phyloP scores from a whole-genome alignment of 176 grass and related monocot genomes.

The Triticum urartu region DNA sequence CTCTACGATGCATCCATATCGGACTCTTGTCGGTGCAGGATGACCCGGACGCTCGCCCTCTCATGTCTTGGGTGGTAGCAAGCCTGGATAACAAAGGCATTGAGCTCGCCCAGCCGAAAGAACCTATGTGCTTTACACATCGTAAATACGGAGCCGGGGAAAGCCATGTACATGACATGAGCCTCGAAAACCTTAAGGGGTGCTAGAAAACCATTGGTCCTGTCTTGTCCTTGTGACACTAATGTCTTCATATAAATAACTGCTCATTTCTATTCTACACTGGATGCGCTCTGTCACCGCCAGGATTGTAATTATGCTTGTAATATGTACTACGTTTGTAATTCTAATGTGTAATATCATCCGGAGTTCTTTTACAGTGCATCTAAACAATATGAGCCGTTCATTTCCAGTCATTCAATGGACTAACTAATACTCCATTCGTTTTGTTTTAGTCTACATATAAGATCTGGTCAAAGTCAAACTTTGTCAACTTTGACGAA shows the following conservation, averaged over 20 bases:
- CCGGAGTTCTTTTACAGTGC: no score
- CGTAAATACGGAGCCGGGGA: not conserved
- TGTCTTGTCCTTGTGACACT: not conserved
- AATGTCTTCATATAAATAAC: no score
- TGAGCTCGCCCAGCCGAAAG: constrained; percentile 19
- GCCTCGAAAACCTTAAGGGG: not conserved
- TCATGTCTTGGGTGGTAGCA: constrained; percentile 35
- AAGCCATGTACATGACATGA: not conserved
- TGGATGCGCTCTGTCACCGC: not conserved
- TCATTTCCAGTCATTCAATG: no score
- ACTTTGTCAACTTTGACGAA: no score
- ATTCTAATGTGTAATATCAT: not conserved
- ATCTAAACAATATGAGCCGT: no score
- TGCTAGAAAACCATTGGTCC: constrained; percentile 2
- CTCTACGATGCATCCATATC: constrained; percentile 23
- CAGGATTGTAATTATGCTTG: not conserved
- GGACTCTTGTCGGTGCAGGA: constrained; percentile 42
- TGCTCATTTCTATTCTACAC: not conserved
- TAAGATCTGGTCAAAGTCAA: no score
- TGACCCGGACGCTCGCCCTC: constrained; percentile 28
- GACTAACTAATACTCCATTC: no score
- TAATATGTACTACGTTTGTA: not conserved
- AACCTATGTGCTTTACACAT: not conserved
- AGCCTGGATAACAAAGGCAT: constrained; percentile 28
- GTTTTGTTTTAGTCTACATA: no score